A percentile compares a stretch with the other conserved stretches of the same genome.
Evolutionary conservation across 139 green algal species (phyloP).

Genomic region (Chlorella vulgaris): DNA sequence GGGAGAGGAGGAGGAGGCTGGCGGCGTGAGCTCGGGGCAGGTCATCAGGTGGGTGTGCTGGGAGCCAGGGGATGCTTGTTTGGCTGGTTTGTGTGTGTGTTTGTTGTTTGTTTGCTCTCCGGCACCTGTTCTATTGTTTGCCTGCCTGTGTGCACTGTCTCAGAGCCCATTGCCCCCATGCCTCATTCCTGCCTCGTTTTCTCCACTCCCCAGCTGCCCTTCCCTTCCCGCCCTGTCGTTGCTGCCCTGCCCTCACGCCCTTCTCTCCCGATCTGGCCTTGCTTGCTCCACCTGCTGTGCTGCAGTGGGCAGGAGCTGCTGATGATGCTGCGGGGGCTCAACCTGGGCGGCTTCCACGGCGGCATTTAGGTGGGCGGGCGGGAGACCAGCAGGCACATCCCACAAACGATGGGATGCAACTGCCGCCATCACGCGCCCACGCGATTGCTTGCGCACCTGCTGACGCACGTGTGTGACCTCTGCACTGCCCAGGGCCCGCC

Average conservation of each 20-base stretch:
- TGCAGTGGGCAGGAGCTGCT: slow-evolving; percentile 44
- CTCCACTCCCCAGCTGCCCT: no score
- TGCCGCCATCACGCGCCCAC: no score
- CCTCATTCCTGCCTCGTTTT: no score
- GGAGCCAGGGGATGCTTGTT: background rate
- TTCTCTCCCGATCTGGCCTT: background rate
- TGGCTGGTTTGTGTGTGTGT: background rate
- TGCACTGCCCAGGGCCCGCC: no score
- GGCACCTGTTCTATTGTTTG: background rate
- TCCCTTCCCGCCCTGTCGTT: no score
- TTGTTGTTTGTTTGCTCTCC: background rate
- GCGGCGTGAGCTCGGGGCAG: slow-evolving; percentile 16
- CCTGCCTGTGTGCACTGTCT: background rate
- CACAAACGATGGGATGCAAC: no score
- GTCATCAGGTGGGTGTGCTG: slow-evolving; percentile 26
- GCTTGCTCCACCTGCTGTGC: background rate
- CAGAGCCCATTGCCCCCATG: no score
- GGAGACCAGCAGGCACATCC: no score
- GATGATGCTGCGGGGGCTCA: slow-evolving; percentile 42
- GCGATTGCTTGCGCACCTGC: no score
- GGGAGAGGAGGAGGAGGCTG: no score
- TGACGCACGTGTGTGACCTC: no score
- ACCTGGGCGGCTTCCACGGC: slow-evolving; percentile 27
- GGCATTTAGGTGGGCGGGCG: slow-evolving; percentile 15
- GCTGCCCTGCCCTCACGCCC: background rate